Percentiles rank a stretch among this genome's conserved stretches.
Evolutionary conservation across 768 basidiomycete species (phyloP).

Genomic region (Rhodotorula graminis): DNA sequence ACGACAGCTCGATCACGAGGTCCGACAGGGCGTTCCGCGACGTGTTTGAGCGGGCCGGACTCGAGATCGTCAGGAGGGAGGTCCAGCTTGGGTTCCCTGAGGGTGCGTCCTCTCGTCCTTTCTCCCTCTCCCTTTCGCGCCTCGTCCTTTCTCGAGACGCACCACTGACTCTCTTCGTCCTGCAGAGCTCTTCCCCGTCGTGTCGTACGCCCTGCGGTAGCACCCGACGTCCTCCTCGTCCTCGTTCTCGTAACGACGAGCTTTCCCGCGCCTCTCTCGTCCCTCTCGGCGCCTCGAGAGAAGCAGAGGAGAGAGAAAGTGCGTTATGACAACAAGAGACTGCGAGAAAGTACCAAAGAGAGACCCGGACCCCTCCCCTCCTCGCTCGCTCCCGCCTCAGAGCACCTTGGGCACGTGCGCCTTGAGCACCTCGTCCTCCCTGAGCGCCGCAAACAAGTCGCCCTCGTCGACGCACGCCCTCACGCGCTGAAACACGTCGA

Average conservation of each 20-base stretch:
- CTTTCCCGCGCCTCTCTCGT: too few relatives aligned
- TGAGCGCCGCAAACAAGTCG: slow-evolving; percentile 39
- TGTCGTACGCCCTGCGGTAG: slow-evolving; percentile 29
- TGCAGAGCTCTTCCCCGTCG: slow-evolving; percentile 37
- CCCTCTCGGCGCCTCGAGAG: too few relatives aligned
- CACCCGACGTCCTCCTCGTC: too few relatives aligned
- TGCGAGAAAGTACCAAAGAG: background rate
- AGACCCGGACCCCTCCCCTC: too few relatives aligned
- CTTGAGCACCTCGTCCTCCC: slow-evolving; percentile 36
- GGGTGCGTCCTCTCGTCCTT: slow-evolving; percentile 13
- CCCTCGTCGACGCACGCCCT: slow-evolving; percentile 38
- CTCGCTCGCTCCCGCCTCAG: background rate
- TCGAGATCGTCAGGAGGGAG: slow-evolving; percentile 66
- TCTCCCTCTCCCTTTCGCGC: background rate
- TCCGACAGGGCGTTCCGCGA: slow-evolving; percentile 74
- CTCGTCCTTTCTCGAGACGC: too few relatives aligned
- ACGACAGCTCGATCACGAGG: slow-evolving; percentile 85
- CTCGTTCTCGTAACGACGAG: background rate
- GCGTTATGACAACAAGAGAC: background rate
- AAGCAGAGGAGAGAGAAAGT: background rate
- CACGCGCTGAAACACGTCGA: slow-evolving; percentile 40
- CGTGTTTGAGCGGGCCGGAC: slow-evolving; percentile 67
- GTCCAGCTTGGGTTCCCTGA: slow-evolving; percentile 76
- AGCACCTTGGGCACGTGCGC: slow-evolving; percentile 17
- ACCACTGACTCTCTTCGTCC: background rate